phyloP scores from a whole-genome alignment of 768 basidiomycete genomes.

The Cantharellus cinnabarinus region DNA sequence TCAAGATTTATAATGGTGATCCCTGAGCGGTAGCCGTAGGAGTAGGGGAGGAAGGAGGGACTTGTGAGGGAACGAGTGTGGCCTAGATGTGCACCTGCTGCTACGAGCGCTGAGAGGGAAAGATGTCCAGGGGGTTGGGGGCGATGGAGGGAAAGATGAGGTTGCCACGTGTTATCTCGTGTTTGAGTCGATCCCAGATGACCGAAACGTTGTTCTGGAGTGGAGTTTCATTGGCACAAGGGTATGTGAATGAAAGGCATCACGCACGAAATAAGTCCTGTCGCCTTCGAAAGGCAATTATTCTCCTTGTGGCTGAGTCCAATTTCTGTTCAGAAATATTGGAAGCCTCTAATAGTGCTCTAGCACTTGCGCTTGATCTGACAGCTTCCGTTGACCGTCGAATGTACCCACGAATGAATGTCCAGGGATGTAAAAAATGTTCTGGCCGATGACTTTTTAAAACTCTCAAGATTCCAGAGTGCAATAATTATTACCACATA shows the following conservation, averaged over 20 bases:
- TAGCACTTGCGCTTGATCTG: too few relatives aligned
- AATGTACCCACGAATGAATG: too few relatives aligned
- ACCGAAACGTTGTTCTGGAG: constrained; percentile 38
- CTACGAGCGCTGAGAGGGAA: constrained; percentile 76
- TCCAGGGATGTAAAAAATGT: too few relatives aligned
- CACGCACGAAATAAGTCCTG: constrained; percentile 17
- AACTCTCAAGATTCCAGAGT: too few relatives aligned
- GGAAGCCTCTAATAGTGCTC: too few relatives aligned
- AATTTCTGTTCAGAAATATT: too few relatives aligned
- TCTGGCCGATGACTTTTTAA: too few relatives aligned
- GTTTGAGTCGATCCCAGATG: constrained; percentile 63
- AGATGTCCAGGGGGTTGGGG: constrained; percentile 38
- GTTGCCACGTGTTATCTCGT: constrained; percentile 45
- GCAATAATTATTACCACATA: too few relatives aligned
- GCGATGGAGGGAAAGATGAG: constrained; percentile 46
- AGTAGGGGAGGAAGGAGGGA: constrained; percentile 76
- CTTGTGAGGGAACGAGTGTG: constrained; percentile 71
- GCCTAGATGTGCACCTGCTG: constrained; percentile 85
- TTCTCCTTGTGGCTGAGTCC: too few relatives aligned
- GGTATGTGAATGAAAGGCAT: constrained; percentile 28
- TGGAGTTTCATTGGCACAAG: neutral
- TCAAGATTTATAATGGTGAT: constrained; percentile 90
- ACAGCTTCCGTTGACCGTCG: too few relatives aligned
- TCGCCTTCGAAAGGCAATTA: too few relatives aligned
- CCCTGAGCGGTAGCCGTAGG: constrained; percentile 78